Conservation (phyloP, 805 yeast genomes). For the Ogataea nonfermentans region DNA sequence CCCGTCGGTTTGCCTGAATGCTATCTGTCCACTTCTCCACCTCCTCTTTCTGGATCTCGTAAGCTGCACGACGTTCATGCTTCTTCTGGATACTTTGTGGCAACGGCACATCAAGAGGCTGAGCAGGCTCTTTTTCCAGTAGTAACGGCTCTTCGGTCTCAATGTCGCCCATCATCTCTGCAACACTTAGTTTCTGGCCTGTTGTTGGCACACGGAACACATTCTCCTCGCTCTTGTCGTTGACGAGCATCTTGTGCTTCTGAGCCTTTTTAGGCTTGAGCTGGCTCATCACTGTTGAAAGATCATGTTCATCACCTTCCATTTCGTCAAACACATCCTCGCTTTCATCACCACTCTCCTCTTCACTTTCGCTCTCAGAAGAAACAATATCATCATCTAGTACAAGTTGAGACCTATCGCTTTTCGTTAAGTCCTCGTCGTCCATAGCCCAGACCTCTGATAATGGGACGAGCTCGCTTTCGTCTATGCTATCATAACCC, state of each 20-base stretch:
- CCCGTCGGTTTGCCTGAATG: slow-evolving; percentile 72
- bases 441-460: slow-evolving; percentile 91
- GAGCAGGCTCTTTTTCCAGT: slow-evolving; percentile 28
- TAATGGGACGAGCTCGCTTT: slow-evolving; percentile 66
- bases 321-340: slow-evolving; percentile 31
- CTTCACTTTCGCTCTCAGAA: slow-evolving; percentile 29
- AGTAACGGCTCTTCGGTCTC: slow-evolving; percentile 50
- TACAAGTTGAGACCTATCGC: slow-evolving; percentile 22
- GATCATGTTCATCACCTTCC: slow-evolving; percentile 40
- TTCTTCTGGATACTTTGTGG: slow-evolving; percentile 84
- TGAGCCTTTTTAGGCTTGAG: slow-evolving; percentile 18
- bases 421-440: slow-evolving; percentile 44
- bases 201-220: slow-evolving; percentile 66
- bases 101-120: slow-evolving; percentile 72
- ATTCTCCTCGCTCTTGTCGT: slow-evolving; percentile 57
- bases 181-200: slow-evolving; percentile 57
- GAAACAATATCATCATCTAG: slow-evolving; percentile 31
- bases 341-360: slow-evolving; percentile 23
- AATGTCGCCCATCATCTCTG: slow-evolving; percentile 73
- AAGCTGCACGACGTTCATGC: slow-evolving; percentile 85
- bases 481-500: slow-evolving; percentile 75
- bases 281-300: slow-evolving; percentile 39
- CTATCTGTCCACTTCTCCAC: slow-evolving; percentile 86
- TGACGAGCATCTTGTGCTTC: slow-evolving; percentile 46
- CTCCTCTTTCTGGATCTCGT: slow-evolving; percentile 82